Evolutionary conservation across 2,329 filamentous ascomycete species (phyloP).

Genomic region (Claviceps sp.): DNA sequence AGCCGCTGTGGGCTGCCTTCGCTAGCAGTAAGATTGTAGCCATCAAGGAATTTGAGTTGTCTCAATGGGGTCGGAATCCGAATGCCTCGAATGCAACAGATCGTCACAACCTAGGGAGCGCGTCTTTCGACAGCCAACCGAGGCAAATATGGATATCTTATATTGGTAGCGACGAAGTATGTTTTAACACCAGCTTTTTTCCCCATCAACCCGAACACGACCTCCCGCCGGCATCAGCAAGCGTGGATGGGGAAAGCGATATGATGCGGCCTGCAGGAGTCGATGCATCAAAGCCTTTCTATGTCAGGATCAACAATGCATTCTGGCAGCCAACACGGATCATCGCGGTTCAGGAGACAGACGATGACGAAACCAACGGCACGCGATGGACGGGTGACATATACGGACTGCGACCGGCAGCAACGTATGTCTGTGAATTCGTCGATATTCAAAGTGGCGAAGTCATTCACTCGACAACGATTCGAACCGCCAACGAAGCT

Average conservation of each 20-base stretch:
- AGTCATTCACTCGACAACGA: constrained; percentile 57
- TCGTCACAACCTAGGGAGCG: constrained; percentile 63
- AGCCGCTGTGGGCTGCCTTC: constrained; percentile 87
- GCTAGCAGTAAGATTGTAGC: constrained; percentile 95
- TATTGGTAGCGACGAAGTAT: constrained; percentile 64
- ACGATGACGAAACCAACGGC: constrained; percentile 18
- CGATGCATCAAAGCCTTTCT: constrained; percentile 62
- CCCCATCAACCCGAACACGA: constrained; percentile 24
- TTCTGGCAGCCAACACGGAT: constrained; percentile 70
- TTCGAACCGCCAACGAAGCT: constrained; percentile 47
- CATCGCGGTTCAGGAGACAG: constrained; percentile 26
- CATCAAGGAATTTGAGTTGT: constrained; percentile 80
- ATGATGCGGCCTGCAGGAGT: constrained; percentile 32
- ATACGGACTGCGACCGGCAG: constrained; percentile 55
- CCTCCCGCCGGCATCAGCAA: constrained; percentile 13
- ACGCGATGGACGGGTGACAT: constrained; percentile 58
- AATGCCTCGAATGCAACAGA: constrained; percentile 63
- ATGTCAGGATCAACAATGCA: constrained; percentile 64
- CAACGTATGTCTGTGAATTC: constrained; percentile 69
- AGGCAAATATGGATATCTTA: constrained; percentile 72
- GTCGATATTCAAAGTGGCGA: constrained; percentile 52
- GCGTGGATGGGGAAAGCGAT: constrained; percentile 18
- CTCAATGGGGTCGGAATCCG: constrained; percentile 60
- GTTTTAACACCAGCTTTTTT: constrained; percentile 60
- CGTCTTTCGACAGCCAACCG: constrained; percentile 55